Evolutionary conservation across 1,284 basidiomycete genomes (phyloP).

Genomic region (Ganoderma sinense): DNA sequence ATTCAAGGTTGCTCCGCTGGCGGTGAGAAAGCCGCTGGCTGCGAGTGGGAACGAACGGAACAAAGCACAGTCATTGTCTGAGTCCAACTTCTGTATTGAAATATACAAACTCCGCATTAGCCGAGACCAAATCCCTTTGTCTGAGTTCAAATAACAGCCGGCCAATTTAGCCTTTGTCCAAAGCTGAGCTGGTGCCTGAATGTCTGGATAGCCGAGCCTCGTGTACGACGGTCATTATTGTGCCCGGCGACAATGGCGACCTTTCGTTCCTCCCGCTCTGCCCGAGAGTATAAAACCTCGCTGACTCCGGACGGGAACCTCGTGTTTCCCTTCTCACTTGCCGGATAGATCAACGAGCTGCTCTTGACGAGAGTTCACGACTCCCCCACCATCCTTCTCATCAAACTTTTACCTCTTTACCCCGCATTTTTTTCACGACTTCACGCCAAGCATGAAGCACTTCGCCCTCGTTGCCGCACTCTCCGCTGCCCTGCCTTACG

Average conservation of each 20-base stretch:
- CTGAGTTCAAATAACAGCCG: not conserved
- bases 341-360: slow-evolving; percentile 23
- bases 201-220: not conserved
- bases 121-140: not conserved
- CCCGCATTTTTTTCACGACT: slow-evolving; percentile 4
- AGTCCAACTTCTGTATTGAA: not conserved
- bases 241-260: slow-evolving; percentile 7
- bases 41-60: not conserved
- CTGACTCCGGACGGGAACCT: not conserved
- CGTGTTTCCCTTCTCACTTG: slow-evolving; percentile 8
- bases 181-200: not conserved
- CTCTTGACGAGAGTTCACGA: slow-evolving; percentile 30
- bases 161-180: not conserved
- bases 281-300: slow-evolving; percentile 13
- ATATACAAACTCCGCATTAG: slow-evolving; percentile 3
- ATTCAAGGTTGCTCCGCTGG: too few species aligned
- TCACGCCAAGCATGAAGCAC: slow-evolving; percentile 27
- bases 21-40: not conserved
- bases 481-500: slow-evolving; percentile 22
- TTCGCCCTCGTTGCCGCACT: slow-evolving; percentile 27
- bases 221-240: not conserved
- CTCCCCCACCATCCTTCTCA: slow-evolving; percentile 16
- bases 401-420: not conserved
- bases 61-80: not conserved
- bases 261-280: not conserved